Base-by-base conservation (phyloP, 2,329 filamentous ascomycete species). In the Akanthomyces muscarius region DNA sequence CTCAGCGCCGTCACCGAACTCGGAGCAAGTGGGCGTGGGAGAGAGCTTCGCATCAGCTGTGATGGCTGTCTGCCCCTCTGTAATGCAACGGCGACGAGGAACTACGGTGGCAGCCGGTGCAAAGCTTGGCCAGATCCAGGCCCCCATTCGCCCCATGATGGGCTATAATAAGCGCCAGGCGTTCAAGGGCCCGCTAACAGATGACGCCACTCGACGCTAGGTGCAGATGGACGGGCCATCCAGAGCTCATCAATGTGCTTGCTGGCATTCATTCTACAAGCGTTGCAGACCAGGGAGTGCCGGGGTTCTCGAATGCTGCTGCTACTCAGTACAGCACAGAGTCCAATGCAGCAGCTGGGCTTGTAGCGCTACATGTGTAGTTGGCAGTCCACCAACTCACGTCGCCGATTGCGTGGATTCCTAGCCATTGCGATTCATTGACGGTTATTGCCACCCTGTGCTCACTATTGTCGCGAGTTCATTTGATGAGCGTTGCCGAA, bases 201-300 rank as follows among this genome's bases (percentile, higher is more conserved):
- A 52, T 52, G 57, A 38, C 47, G 57, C 47, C 57, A 60, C 57
- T 42, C 7, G 47, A 60, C 45, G 36, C 57, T 52, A 59, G n/a
- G 25, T 47, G 41, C 8, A 57, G 42, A n/a, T 57, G 42, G 23
- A 21, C 33, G 54, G 54, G 14, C 10, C 25, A 21, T 21, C 16
- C 28, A 33, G 8, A 33, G 42, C 25, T 52, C 23, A 52, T 36
- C 23, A 52, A 52, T 52, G 48, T 52, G 30, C 28, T 30, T 52
- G 48, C 21, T 50, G 11, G 21, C 10, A 36, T 5, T 4, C 10
- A 5, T 50, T 50, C 4, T 41, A 16, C 38, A 41, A 16, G 13
- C 14, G 10, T 4, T 41, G 38, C 14, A 16, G 4, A 16, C 38
- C 38, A 41, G 38, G 13, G 13, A 14, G 4, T 16, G 38, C 38